These are phyloP conservation scores for Porogramme epimiltina DNA, from an alignment of 1,284 basidiomycete species.

Conservation along the genomic window DNA sequence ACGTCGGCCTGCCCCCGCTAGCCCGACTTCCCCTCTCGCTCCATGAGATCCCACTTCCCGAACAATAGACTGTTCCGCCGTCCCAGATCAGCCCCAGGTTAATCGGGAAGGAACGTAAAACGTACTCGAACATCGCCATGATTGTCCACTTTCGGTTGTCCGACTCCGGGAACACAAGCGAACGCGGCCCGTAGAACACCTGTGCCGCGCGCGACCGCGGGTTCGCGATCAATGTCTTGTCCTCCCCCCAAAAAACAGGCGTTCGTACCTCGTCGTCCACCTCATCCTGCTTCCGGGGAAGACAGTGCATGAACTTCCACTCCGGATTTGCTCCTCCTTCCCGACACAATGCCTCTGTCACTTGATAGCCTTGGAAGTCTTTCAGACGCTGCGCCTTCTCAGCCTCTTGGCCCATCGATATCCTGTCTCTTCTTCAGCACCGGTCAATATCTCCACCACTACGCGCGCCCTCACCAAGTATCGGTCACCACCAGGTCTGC, in stretches of 20 bases:
- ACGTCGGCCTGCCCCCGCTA: conserved; percentile 8
- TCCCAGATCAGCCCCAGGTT: conserved; percentile 9
- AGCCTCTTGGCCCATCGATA: conserved; percentile 98
- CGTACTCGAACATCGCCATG: conserved; percentile 86
- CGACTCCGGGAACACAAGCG: conserved; percentile 73
- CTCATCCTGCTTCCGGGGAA: conserved; percentile 92
- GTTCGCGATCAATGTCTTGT: conserved; percentile 5
- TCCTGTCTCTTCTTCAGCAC: conserved; percentile 51
- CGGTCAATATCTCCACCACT: not conserved
- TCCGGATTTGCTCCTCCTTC: conserved; percentile 82
- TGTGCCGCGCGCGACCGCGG: conserved; percentile 26
- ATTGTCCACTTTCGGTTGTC: conserved; percentile 96
- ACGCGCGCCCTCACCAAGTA: conserved; percentile 70
- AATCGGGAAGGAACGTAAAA: conserved; percentile 24
- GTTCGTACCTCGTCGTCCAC: conserved; percentile 84
- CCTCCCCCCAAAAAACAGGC: not conserved
- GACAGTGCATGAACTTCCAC: conserved; percentile 97
- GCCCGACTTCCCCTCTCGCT: not conserved
- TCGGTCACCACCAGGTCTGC: conserved; percentile 96
- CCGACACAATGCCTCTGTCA: conserved; percentile 84
- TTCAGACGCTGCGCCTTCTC: conserved; percentile 88
- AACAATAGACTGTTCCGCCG: conserved; percentile 41
- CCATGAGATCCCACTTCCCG: conserved; percentile 47
- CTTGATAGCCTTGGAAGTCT: conserved; percentile 93
- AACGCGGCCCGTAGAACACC: conserved; percentile 80